A percentile compares a stretch with the other conserved stretches of the same genome.
Conservation (phyloP, 768 basidiomycete genomes). For the Pisolithus albus region DNA sequence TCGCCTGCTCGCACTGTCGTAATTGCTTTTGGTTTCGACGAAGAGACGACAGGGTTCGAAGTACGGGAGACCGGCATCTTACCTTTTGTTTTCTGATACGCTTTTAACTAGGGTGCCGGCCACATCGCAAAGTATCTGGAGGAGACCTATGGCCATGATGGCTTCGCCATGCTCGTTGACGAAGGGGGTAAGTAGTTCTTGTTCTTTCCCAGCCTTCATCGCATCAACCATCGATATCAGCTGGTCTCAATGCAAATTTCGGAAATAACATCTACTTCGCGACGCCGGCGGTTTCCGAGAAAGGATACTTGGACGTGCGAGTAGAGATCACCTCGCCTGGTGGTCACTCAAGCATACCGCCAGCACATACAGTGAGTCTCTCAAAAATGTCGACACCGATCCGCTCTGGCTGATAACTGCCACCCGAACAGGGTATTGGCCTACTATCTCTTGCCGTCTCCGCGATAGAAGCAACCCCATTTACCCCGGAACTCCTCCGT, state of each 20-base stretch:
- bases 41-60: slow-evolving; percentile 44
- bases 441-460: slow-evolving; percentile 62
- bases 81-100: neutral
- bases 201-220: neutral
- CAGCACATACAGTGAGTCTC: slow-evolving; percentile 57
- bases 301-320: slow-evolving; percentile 55
- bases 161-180: slow-evolving; percentile 52
- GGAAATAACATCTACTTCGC: slow-evolving; percentile 35
- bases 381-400: neutral
- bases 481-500: slow-evolving; percentile 38
- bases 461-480: slow-evolving; percentile 58
- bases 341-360: slow-evolving; percentile 82
- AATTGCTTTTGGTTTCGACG: slow-evolving; percentile 44
- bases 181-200: slow-evolving; percentile 29
- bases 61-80: slow-evolving; percentile 17
- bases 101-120: slow-evolving; percentile 37
- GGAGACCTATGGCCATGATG: slow-evolving; percentile 55
- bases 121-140: slow-evolving; percentile 42
- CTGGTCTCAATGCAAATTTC: neutral
- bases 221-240: neutral
- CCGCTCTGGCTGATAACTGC: neutral
- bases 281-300: slow-evolving; percentile 56
- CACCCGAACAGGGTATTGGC: slow-evolving; percentile 54
- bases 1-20: slow-evolving; percentile 37
- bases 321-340: slow-evolving; percentile 59